phyloP scores from a whole-genome alignment of 495 filamentous ascomycete genomes.

The Apiosordaria backusii region DNA sequence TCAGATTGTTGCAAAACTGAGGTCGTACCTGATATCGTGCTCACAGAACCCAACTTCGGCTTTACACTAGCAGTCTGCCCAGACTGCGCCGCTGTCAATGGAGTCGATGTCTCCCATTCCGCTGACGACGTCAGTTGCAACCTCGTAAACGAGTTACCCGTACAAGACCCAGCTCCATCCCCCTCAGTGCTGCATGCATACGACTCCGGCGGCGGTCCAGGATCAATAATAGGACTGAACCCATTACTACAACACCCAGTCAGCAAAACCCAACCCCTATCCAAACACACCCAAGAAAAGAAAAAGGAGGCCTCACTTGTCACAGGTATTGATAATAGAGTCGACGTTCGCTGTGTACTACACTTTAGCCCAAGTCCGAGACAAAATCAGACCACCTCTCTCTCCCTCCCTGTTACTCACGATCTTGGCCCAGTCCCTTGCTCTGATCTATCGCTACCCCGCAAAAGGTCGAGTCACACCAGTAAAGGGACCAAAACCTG shows the following conservation, averaged over 20 bases:
- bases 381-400: slow-evolving; percentile 1
- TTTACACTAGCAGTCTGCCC: background rate
- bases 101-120: background rate
- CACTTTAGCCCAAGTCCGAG: slow-evolving; percentile 26
- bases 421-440: slow-evolving; percentile 35
- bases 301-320: slow-evolving; percentile 36
- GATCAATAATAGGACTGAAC: slow-evolving; percentile 36
- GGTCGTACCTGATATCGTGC: background rate
- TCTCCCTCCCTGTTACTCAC: slow-evolving; percentile 34
- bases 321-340: slow-evolving; percentile 46
- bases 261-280: background rate
- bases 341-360: slow-evolving; percentile 39
- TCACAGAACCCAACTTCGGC: background rate
- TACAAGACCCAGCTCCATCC: background rate
- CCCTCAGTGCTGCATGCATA: slow-evolving; percentile 23
- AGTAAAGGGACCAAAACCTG: slow-evolving; percentile 43
- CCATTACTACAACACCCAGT: slow-evolving; percentile 19
- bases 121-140: background rate
- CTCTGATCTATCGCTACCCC: slow-evolving; percentile 37
- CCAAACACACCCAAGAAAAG: background rate
- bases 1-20: background rate
- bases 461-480: slow-evolving; percentile 44
- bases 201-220: slow-evolving; percentile 32
- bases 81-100: background rate
- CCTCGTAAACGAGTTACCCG: background rate